phyloP scores from a whole-genome alignment of 352 stramenopile species.

The Pseudoperonospora humuli region DNA sequence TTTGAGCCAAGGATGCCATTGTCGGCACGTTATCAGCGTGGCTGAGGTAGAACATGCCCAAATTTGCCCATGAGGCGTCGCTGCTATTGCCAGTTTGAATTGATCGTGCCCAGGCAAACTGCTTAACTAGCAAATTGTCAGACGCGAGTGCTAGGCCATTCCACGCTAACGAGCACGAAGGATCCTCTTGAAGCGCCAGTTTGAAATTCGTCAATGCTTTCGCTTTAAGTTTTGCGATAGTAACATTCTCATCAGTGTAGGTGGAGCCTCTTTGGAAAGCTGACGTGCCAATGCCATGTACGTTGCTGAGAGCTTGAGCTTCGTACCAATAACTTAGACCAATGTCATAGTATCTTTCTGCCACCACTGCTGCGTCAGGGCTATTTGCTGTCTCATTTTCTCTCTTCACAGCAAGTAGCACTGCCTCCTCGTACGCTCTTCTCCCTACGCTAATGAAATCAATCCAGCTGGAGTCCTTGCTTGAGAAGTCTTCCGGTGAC shows the following conservation, averaged over 20 bases:
- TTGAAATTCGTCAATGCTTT: slow-evolving; percentile 37
- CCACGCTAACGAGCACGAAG: slow-evolving; percentile 53
- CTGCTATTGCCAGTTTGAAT: slow-evolving; percentile 46
- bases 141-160: slow-evolving; percentile 68
- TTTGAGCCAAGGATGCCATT: slow-evolving; percentile 44
- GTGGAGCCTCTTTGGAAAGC: slow-evolving; percentile 24
- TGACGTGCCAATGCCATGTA: slow-evolving; percentile 24
- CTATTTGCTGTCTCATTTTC: slow-evolving; percentile 5
- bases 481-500: slow-evolving; percentile 52
- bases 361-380: slow-evolving; percentile 11
- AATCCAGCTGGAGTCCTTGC: slow-evolving; percentile 36
- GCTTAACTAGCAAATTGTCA: slow-evolving; percentile 60
- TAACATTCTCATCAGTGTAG: slow-evolving; percentile 2
- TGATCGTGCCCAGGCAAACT: slow-evolving; percentile 69
- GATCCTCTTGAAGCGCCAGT: slow-evolving; percentile 35
- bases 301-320: slow-evolving; percentile 39
- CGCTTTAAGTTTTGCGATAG: slow-evolving; percentile 22
- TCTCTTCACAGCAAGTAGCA: slow-evolving; percentile 13
- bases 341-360: slow-evolving; percentile 58
- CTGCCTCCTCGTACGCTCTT: slow-evolving; percentile 44
- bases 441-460: slow-evolving; percentile 49
- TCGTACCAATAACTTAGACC: slow-evolving; percentile 77
- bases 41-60: slow-evolving; percentile 75
- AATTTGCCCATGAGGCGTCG: slow-evolving; percentile 74
- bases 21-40: slow-evolving; percentile 25